Conservation (phyloP, 1,284 basidiomycete species). For the Moesziomyces sp. region DNA sequence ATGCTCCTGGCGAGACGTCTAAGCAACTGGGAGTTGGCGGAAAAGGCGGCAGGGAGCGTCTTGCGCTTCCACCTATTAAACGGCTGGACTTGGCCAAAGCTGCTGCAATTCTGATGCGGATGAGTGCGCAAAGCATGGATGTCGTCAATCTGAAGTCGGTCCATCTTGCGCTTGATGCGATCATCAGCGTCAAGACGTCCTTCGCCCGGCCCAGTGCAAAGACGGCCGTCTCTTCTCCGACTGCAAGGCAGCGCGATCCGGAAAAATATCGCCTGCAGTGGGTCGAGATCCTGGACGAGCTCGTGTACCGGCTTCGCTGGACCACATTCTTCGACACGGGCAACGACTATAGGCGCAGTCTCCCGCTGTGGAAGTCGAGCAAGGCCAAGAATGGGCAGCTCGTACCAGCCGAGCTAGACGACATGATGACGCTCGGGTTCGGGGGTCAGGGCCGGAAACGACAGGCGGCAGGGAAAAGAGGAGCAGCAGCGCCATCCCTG, state of each 20-base stretch:
- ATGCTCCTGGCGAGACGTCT: neutral
- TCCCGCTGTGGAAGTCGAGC: constrained; percentile 33
- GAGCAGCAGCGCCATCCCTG: constrained; percentile 12
- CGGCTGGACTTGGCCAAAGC: constrained; percentile 11
- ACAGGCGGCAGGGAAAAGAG: neutral
- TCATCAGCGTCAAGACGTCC: neutral
- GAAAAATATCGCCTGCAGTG: constrained; percentile 16
- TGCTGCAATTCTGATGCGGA: constrained; percentile 17
- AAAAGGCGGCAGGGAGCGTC: neutral
- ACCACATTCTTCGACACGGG: constrained; percentile 36
- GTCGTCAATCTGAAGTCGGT: constrained; percentile 33
- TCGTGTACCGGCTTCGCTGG: constrained; percentile 39
- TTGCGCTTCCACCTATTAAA: neutral
- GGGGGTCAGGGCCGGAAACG: neutral
- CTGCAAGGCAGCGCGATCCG: neutral
- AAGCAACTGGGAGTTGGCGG: neutral
- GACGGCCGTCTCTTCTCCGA: neutral
- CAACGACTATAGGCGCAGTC: constrained; percentile 18
- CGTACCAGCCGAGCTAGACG: constrained; percentile 21
- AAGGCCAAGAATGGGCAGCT: constrained; percentile 15
- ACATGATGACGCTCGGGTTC: constrained; percentile 17
- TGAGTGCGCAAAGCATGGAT: constrained; percentile 14
- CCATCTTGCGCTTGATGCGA: constrained; percentile 13
- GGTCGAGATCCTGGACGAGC: constrained; percentile 20
- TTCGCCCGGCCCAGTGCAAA: neutral